phyloP scores from a whole-genome alignment of 2,329 filamentous ascomycete species.

The Tolypocladium endophyticum region DNA sequence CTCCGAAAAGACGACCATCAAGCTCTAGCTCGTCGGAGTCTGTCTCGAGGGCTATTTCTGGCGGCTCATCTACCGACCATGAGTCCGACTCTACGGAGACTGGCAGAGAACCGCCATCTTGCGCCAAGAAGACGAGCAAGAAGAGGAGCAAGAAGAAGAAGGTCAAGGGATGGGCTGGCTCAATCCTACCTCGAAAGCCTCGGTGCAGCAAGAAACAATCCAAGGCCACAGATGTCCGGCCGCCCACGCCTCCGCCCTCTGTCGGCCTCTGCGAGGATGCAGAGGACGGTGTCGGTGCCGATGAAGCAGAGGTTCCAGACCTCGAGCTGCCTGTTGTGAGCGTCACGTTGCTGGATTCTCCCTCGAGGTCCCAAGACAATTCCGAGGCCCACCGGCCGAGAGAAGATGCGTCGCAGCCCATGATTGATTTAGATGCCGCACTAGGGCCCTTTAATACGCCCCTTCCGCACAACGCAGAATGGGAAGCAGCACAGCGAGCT shows the following conservation, averaged over 20 bases:
- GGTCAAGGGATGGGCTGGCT: slow-evolving; percentile 63
- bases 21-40: slow-evolving; percentile 37
- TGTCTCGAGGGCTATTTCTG: slow-evolving; percentile 14
- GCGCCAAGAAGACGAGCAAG: slow-evolving; percentile 19
- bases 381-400: slow-evolving; percentile 24
- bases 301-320: slow-evolving; percentile 9
- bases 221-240: slow-evolving; percentile 26
- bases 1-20: slow-evolving; percentile 34
- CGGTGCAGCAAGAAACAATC: slow-evolving; percentile 36
- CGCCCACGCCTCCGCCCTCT: slow-evolving; percentile 36
- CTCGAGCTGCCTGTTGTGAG: slow-evolving; percentile 22
- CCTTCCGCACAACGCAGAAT: slow-evolving; percentile 49
- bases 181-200: slow-evolving; percentile 53
- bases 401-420: slow-evolving; percentile 60
- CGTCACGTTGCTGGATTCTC: slow-evolving; percentile 30
- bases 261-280: slow-evolving; percentile 15
- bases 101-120: slow-evolving; percentile 8
- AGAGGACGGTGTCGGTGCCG: slow-evolving; percentile 16
- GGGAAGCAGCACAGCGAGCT: slow-evolving; percentile 54
- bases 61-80: slow-evolving; percentile 24
- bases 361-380: slow-evolving; percentile 12
- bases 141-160: slow-evolving; percentile 46
- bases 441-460: slow-evolving; percentile 87
- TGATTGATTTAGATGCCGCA: slow-evolving; percentile 91
- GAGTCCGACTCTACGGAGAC: slow-evolving; percentile 19